phyloP scores from a whole-genome alignment of 2,329 filamentous ascomycete species.

The Lachnellula hyalina region DNA sequence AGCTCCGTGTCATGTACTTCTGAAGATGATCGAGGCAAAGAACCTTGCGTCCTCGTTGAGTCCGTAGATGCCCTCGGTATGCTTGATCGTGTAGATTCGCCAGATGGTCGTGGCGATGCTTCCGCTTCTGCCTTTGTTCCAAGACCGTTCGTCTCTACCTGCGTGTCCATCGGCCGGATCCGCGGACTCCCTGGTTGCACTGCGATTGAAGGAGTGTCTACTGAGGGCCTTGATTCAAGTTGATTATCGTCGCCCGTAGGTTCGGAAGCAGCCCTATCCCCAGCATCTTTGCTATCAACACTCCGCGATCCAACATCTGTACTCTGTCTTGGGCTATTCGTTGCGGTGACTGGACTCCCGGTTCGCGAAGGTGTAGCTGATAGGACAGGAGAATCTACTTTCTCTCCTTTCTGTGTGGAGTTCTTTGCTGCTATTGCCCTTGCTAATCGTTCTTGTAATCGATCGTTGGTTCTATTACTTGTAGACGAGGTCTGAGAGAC shows the following conservation, averaged over 20 bases:
- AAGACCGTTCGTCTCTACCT: slow-evolving; percentile 10
- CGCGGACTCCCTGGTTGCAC: slow-evolving; percentile 10
- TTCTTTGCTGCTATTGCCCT: slow-evolving; percentile 76
- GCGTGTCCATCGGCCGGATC: background rate
- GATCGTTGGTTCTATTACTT: slow-evolving; percentile 63
- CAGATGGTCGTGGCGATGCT: slow-evolving; percentile 21
- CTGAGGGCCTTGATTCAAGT: background rate
- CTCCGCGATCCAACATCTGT: slow-evolving; percentile 34
- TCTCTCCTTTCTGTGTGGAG: slow-evolving; percentile 37
- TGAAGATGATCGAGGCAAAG: slow-evolving; percentile 25
- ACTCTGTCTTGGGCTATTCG: slow-evolving; percentile 39
- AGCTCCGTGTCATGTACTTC: slow-evolving; percentile 23
- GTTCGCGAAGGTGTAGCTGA: slow-evolving; percentile 44
- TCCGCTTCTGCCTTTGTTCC: slow-evolving; percentile 16
- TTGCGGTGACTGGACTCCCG: slow-evolving; percentile 45
- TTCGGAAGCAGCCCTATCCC: slow-evolving; percentile 2
- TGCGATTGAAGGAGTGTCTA: slow-evolving; percentile 12
- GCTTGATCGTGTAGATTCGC: slow-evolving; percentile 25
- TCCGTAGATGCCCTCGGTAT: slow-evolving; percentile 23
- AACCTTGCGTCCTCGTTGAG: slow-evolving; percentile 15
- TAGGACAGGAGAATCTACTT: slow-evolving; percentile 43
- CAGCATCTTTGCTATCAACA: slow-evolving; percentile 6
- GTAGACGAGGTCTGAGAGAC: slow-evolving; percentile 61
- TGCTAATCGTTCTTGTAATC: slow-evolving; percentile 83
- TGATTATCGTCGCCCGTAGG: background rate